phyloP scores from a whole-genome alignment of 306 rosid genomes.

The Cicer judaicum region DNA sequence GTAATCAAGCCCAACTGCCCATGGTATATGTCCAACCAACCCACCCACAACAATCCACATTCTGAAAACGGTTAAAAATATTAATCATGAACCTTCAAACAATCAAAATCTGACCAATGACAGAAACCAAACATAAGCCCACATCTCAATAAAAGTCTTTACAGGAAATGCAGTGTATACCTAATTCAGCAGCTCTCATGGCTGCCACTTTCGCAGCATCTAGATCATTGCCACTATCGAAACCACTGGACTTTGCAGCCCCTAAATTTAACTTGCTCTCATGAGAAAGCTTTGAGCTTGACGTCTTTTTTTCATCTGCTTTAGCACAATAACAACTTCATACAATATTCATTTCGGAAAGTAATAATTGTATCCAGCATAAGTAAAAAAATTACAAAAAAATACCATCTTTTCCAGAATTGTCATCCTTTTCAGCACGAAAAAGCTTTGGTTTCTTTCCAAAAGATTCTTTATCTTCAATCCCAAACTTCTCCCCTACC shows the following conservation, averaged over 20 bases:
- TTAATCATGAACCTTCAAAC: constrained; percentile 29
- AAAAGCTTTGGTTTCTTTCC: constrained; percentile 65
- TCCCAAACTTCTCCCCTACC: constrained; percentile 47
- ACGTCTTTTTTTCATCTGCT: constrained; percentile 51
- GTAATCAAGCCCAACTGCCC: constrained; percentile 3
- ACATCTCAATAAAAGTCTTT: constrained; percentile 31
- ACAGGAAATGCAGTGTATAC: constrained; percentile 45
- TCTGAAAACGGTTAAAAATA: constrained; percentile 32
- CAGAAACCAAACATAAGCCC: neutral
- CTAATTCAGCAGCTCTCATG: constrained; percentile 97
- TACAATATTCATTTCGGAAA: constrained; percentile 5
- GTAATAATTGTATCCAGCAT: constrained; percentile 7
- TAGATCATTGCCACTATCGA: constrained; percentile 60
- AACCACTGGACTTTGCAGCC: constrained; percentile 51
- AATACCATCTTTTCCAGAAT: constrained; percentile 60
- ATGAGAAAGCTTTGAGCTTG: constrained; percentile 56
- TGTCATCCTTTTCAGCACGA: constrained; percentile 55
- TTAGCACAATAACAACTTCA: constrained; percentile 19
- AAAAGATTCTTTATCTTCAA: constrained; percentile 60
- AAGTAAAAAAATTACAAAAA: constrained; percentile 17
- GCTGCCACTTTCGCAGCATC: constrained; percentile 93
- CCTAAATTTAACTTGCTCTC: constrained; percentile 56
- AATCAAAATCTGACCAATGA: constrained; percentile 32
- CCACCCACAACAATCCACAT: constrained; percentile 33
- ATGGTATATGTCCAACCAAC: constrained; percentile 25